Base-by-base conservation (phyloP, 257 asterid genomes). In the Pogostemon cablin region DNA sequence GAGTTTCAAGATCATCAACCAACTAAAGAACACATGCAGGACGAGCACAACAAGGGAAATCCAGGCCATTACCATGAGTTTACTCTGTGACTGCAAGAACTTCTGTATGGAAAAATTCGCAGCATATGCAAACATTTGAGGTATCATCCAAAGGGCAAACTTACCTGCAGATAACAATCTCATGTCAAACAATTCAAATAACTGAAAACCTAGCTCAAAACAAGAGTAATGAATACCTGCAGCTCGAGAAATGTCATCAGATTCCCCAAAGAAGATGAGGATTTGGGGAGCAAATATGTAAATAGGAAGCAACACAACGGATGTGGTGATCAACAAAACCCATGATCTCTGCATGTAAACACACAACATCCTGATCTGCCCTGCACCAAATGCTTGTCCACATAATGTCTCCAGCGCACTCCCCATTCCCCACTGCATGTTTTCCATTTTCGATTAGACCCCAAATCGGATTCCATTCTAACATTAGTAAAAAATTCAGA, bases 361-460 rank as follows among this genome's bases (percentile, higher is more conserved):
- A 1, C 97, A 96, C 59, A 90, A 74, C 96, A 90, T 90, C 78
- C 86, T 73, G 17, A 77, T 71, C 65, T 87, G 86, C 69, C 97
- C 97, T 6, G 97, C 97, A 47, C 97, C 97, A 43, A 50, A 90
- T 56, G 96, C 97, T 80, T 90, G 97, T 73, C 97, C 97, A 37
- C 97, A 88, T 55, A 90, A 68, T 0, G 97, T 90, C 74, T 90
- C 97, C 71, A 90, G 38, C 10, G 97, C 97, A 77, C 97, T 90
- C 49, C 95, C 97, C 96, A 90, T 88, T 65, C 97, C 97, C 58
- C 88, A 73, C 97, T 90, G 85, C 88, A 69, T 12, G 6, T 55
- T 43, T 55, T 50, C 2, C 12, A 8, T 73, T 46, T 44, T 25
- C 72, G 62, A 55, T 55, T 34, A 60, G 25, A 20, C 25, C 1